Evolutionary conservation across 2,329 filamentous ascomycete genomes (phyloP).

Genomic region (Epichloe hybrida): DNA sequence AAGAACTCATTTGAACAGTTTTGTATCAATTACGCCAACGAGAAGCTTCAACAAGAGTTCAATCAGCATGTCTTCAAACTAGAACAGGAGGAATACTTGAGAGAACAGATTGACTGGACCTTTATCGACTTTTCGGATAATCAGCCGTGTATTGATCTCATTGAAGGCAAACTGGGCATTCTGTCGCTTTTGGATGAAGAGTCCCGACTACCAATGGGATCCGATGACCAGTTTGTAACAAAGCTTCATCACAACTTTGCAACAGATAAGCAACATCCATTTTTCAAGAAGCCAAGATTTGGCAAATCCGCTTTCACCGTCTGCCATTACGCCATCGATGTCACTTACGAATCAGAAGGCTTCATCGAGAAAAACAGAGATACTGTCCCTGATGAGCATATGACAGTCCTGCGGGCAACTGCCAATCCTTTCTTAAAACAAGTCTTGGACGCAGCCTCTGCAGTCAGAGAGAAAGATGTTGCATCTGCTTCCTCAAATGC

Average conservation of each 20-base stretch:
- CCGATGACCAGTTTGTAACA: slow-evolving; percentile 90
- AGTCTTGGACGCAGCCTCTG: slow-evolving; percentile 72
- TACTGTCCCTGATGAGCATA: slow-evolving; percentile 94
- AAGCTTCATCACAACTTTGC: slow-evolving; percentile 93
- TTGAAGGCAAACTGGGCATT: slow-evolving; percentile 92
- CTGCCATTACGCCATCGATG: slow-evolving; percentile 94
- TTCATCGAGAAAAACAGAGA: slow-evolving; percentile 99
- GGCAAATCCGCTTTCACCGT: slow-evolving; percentile 96
- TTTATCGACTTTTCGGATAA: slow-evolving; percentile 99
- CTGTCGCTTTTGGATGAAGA: slow-evolving; percentile 90
- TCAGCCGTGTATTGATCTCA: slow-evolving; percentile 95
- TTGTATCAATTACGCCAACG: slow-evolving; percentile 99
- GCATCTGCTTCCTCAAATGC: slow-evolving; percentile 51
- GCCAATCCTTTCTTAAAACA: slow-evolving; percentile 74
- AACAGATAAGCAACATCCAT: slow-evolving; percentile 81
- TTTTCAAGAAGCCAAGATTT: slow-evolving; percentile 97
- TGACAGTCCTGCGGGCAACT: slow-evolving; percentile 78
- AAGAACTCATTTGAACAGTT: slow-evolving; percentile 99
- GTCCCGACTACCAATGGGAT: slow-evolving; percentile 90
- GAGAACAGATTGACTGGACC: slow-evolving; percentile 96
- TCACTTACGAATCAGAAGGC: slow-evolving; percentile 96
- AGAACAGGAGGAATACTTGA: slow-evolving; percentile 94
- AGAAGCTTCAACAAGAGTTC: slow-evolving; percentile 98
- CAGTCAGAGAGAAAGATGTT: slow-evolving; percentile 79
- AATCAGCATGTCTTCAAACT: slow-evolving; percentile 99